Evolutionary conservation across 2,329 filamentous ascomycete genomes (phyloP).

Genomic region (Penicillium griseofulvum): DNA sequence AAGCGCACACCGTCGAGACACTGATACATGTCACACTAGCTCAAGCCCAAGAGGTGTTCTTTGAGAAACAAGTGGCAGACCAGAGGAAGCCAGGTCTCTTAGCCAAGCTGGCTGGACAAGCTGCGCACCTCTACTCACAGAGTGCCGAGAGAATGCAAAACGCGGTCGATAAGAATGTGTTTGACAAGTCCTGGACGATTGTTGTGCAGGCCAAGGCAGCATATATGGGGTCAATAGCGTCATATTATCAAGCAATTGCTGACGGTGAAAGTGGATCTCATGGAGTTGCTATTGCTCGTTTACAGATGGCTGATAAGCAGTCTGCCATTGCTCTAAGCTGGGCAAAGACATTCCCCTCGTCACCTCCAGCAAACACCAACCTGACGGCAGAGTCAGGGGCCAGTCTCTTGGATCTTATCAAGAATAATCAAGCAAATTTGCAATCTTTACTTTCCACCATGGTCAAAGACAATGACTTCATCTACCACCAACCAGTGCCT

Average conservation of each 20-base stretch:
- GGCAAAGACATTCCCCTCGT: constrained; percentile 76
- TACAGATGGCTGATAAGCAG: constrained; percentile 75
- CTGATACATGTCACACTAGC: constrained; percentile 90
- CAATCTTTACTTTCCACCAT: constrained; percentile 76
- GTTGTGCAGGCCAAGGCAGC: constrained; percentile 71
- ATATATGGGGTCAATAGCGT: constrained; percentile 79
- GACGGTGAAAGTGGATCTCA: constrained; percentile 88
- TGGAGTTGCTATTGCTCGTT: constrained; percentile 76
- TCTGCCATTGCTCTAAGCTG: constrained; percentile 75
- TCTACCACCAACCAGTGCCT: constrained; percentile 91
- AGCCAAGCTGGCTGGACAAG: constrained; percentile 89
- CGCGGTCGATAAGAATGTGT: constrained; percentile 84
- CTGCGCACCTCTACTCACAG: constrained; percentile 81
- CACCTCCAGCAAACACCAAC: constrained; percentile 77
- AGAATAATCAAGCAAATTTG: constrained; percentile 74
- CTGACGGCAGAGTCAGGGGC: constrained; percentile 74
- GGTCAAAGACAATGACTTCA: constrained; percentile 93
- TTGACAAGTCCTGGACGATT: constrained; percentile 89
- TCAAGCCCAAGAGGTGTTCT: constrained; percentile 93
- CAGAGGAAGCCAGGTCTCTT: constrained; percentile 88
- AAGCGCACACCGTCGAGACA: constrained; percentile 91
- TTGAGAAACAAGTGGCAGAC: constrained; percentile 92
- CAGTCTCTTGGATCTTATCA: constrained; percentile 75
- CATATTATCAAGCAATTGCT: constrained; percentile 88
- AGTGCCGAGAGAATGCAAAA: constrained; percentile 88